Evolutionary conservation across 345 rosid genomes (phyloP).

Genomic region (Sapria himalayana): DNA sequence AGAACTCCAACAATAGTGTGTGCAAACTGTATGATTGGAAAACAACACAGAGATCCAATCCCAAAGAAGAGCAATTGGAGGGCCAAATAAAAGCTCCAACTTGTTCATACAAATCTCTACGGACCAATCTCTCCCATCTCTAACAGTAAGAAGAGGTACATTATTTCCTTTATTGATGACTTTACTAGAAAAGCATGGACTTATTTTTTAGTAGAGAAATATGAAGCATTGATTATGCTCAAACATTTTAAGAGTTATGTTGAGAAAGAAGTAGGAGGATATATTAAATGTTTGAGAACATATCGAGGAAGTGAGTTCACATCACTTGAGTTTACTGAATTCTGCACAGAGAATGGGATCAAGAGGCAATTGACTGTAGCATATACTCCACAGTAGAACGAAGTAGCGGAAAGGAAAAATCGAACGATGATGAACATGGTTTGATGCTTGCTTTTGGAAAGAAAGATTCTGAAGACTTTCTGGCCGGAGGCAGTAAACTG

Average conservation of each 20-base stretch:
- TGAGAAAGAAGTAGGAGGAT: too few species aligned
- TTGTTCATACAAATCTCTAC: neutral
- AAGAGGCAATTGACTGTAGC: neutral
- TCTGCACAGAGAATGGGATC: too few species aligned
- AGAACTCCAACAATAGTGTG: neutral
- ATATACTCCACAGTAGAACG: neutral
- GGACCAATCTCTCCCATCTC: neutral
- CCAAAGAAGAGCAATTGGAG: too few species aligned
- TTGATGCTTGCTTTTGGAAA: neutral
- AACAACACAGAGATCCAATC: conserved; percentile 2
- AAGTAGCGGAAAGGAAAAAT: neutral
- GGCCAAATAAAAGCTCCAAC: conserved; percentile 1
- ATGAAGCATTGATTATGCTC: neutral
- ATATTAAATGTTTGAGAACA: neutral
- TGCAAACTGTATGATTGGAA: neutral
- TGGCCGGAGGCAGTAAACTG: neutral
- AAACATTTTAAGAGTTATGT: neutral
- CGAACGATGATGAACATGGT: neutral
- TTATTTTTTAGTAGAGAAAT: neutral
- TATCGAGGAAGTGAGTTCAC: neutral
- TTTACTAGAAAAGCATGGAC: neutral
- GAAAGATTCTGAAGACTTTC: neutral
- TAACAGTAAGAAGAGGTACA: neutral
- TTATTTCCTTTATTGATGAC: neutral
- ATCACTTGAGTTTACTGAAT: neutral